Evolutionary conservation across 2,329 filamentous ascomycete genomes (phyloP).

Genomic region (Dendrostoma leiphaemia): DNA sequence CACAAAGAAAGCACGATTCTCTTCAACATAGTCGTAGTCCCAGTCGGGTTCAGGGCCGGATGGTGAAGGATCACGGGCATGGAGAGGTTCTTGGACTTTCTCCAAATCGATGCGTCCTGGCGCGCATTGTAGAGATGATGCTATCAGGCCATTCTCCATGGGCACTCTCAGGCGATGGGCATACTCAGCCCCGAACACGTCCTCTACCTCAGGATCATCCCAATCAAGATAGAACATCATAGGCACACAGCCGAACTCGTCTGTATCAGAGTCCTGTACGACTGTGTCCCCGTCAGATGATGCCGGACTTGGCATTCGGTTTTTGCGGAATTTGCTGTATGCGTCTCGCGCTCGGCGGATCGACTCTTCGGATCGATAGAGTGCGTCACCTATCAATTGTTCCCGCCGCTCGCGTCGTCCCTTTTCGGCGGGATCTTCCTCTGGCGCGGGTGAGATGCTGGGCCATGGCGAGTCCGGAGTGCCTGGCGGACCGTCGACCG

Average conservation of each 20-base stretch:
- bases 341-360: neutral
- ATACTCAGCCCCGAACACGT: neutral
- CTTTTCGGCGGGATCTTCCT: no score
- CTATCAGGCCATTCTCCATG: no score
- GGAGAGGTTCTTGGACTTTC: neutral
- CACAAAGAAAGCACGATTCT: no score
- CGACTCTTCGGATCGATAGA: neutral
- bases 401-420: no score
- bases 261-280: neutral
- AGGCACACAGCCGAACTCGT: neutral
- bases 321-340: neutral
- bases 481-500: no score
- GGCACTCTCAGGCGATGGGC: neutral
- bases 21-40: no score
- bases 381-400: neutral
- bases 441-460: no score
- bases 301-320: neutral
- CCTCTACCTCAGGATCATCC: neutral
- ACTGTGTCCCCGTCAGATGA: neutral
- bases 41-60: no score
- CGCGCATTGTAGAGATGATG: no score
- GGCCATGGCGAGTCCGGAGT: no score
- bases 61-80: no score
- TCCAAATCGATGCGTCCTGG: neutral
- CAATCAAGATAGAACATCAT: neutral